phyloP scores from a whole-genome alignment of 441 rosid species.

The Geranium incanum region DNA sequence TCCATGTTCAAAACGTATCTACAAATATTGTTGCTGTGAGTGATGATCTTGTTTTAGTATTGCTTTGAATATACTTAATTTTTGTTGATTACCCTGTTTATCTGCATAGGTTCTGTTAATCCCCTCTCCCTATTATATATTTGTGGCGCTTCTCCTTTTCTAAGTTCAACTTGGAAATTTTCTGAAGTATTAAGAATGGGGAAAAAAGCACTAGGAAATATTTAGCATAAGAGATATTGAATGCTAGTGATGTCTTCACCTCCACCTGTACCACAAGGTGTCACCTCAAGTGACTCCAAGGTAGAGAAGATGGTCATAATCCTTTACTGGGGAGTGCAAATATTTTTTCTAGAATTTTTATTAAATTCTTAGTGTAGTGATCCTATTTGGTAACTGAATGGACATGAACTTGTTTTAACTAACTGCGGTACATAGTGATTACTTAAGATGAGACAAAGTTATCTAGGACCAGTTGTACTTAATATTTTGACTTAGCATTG shows the following conservation, averaged over 20 bases:
- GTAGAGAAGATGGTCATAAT: neutral
- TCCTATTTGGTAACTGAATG: neutral
- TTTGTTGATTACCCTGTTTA: slow-evolving; percentile 5
- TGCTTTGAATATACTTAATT: neutral
- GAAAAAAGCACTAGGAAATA: neutral
- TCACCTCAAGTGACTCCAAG: neutral
- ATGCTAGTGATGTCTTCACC: neutral
- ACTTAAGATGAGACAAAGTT: neutral
- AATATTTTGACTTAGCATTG: slow-evolving; percentile 2
- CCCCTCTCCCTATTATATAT: neutral
- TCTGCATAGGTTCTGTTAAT: neutral
- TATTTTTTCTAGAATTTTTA: neutral
- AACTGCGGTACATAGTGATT: slow-evolving; percentile 3
- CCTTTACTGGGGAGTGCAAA: neutral
- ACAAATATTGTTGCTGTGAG: slow-evolving; percentile 32
- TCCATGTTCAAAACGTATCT: slow-evolving; percentile 21
- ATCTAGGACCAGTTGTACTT: neutral
- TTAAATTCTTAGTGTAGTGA: neutral
- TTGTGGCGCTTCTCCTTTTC: neutral
- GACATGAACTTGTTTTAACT: neutral
- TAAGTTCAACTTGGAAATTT: neutral
- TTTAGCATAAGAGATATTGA: neutral
- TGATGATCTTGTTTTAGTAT: slow-evolving; percentile 17
- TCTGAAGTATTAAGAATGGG: neutral
- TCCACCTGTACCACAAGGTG: neutral